Evolutionary conservation across 164 flowering plant species (phyloP).

Genomic region (Hamamelis virginiana): DNA sequence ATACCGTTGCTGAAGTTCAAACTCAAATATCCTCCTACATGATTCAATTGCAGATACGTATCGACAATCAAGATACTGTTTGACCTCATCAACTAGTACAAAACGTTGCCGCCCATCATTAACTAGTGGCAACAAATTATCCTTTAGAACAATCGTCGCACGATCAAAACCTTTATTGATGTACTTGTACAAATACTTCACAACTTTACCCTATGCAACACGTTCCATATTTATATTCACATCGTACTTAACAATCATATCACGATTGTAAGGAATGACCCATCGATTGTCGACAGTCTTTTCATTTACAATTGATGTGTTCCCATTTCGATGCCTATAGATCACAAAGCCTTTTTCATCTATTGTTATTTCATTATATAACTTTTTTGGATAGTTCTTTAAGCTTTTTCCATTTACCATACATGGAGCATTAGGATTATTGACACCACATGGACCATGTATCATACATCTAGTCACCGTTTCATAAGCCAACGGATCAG

Average conservation of each 20-base stretch:
- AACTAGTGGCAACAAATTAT: neutral
- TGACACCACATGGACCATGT: too few relatives aligned
- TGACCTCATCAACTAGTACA: neutral
- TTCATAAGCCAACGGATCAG: too few relatives aligned
- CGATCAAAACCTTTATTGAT: neutral
- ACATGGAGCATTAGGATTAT: too few relatives aligned
- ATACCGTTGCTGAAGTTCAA: neutral
- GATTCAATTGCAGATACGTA: neutral
- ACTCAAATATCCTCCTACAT: neutral
- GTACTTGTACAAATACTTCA: conserved; percentile 9
- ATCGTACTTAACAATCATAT: neutral
- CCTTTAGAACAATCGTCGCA: conserved; percentile 4
- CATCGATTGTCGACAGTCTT: neutral
- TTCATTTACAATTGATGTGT: too few relatives aligned
- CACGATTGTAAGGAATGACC: conserved; percentile 9
- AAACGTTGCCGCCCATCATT: neutral
- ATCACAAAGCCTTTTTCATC: neutral
- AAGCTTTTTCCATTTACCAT: neutral
- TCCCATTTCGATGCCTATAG: neutral
- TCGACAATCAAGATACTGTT: too few relatives aligned
- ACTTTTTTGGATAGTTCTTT: neutral
- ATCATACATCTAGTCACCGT: too few relatives aligned
- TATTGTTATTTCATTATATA: neutral
- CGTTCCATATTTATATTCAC: conserved; percentile 5
- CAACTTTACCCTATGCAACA: neutral